Evolutionary conservation across 305 asterid genomes (phyloP), one percentile per base, ranked within the genome.

Genomic region (Fraxinus nigra): DNA sequence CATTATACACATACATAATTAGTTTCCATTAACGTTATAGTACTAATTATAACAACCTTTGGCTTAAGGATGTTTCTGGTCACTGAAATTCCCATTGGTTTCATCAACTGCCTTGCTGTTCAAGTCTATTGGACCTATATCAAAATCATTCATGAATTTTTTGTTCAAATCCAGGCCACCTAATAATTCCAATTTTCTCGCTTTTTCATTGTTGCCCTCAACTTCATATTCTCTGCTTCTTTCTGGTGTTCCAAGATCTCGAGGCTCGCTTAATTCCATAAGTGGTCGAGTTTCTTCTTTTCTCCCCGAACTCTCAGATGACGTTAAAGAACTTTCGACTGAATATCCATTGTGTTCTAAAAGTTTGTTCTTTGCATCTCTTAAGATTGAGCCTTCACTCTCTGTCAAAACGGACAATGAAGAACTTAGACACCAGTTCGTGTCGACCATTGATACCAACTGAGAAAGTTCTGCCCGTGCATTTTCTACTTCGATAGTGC

Each of bases 381-480:
- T 89, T 38, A 89, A 33, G 65, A 84, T 37, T 0, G 91, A 87
- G 22, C 90, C 87, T 7, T 89, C 93, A 5, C 88, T 88, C 37
- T 95, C 96, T 33, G 98, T 94, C 84, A 92, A 72, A 4, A 83
- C 92, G 0, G 98, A 92, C 54, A 89, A 75, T 0, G 97, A 89
- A 34, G 97, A 90, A 56, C 85, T 87, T 70, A 91, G 89, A 82
- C 91, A 88, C 18, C 92, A 89, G 9, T 87, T 90, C 4, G 89
- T 90, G 79, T 92, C 91, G n/a, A 90, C 95, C 95, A 92, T 91
- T 69, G 98, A 90, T 26, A 84, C 91, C 20, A 95, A 82, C 72
- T 92, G 92, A 4, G 95, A 91, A 75, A 95, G 98, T 56, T 94
- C 96, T 40, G 92, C 87, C 79, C 87, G 91, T 4, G 97, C 95